Evolutionary conservation across 2,329 filamentous ascomycete species (phyloP), one percentile per base, ranked within the genome.

Genomic region (Periconia sp.): DNA sequence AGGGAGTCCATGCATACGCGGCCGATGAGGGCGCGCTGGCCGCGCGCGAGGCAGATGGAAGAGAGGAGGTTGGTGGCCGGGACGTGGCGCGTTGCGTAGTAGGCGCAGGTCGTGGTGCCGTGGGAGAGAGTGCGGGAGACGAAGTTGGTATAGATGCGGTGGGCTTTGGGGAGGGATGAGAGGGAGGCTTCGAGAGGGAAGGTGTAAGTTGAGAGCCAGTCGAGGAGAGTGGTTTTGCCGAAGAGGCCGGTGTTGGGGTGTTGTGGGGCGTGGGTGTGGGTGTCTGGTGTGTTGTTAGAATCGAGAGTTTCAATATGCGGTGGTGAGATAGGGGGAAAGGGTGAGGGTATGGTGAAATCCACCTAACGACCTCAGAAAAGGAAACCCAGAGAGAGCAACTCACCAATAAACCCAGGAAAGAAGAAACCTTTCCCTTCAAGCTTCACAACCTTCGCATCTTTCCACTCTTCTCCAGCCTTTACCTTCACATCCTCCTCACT

Each of bases 231-330:
- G 0, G 90, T 88, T 61, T 92, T 94, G 66, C 94, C 94, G 70
- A 97, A 97, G 59, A 99, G 88, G 54, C 94, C 94, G 1, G 86
- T 85, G 69, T 99, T 99, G 53, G 93, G 92, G 66, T 96, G 97
- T 77, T 99, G 94, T 0, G 92, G 85, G 9, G 94, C 94, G 72
- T 99, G 94, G 53, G 96, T 89, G 72, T 99, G 94, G 1, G 94
- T 96, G 74, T 99, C 53, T 53, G 23, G 23, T 27, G 23, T 3
- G 18, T 6, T n/a, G 33, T 37, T 37, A 37, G 33, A 37, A 37
- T 27, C 3, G 23, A 27, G 23, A 8, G 23, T 27, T 27, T 27
- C 8, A 5, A 27, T 27, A 27, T 27, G 23, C 23, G 8, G 23
- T 27, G 23, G 3, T 27, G 23, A 27, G 3, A 27, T 27, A 27